Evolutionary conservation across 1,139 yeast species (phyloP).

Genomic region (Kurtzmaniella quercitrusa): DNA sequence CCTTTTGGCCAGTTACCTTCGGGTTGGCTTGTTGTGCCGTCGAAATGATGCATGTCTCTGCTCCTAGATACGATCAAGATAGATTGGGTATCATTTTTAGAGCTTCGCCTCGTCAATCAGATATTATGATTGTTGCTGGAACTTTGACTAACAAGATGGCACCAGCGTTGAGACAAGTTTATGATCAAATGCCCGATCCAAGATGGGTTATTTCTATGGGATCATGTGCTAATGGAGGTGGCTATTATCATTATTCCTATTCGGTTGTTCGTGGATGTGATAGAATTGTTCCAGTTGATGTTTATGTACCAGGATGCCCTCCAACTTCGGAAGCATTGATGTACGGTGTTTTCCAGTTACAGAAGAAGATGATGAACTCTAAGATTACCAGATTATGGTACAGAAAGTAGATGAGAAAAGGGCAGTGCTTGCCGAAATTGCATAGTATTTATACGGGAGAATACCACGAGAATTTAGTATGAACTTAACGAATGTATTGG

Average conservation of each 20-base stretch:
- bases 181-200: conserved; percentile 94
- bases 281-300: conserved; percentile 83
- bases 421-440: neutral
- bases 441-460: conserved; percentile 1
- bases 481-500: too few species aligned
- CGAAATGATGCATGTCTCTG: conserved; percentile 93
- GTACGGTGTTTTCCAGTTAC: conserved; percentile 87
- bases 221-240: conserved; percentile 93
- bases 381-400: conserved; percentile 85
- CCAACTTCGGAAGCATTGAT: conserved; percentile 88
- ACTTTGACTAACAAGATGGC: conserved; percentile 93
- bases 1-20: conserved; percentile 92
- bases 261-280: conserved; percentile 90
- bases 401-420: conserved; percentile 48
- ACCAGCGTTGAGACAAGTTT: conserved; percentile 87
- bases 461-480: neutral
- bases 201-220: conserved; percentile 93
- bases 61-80: conserved; percentile 92
- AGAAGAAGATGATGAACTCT: conserved; percentile 82
- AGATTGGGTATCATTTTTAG: conserved; percentile 91
- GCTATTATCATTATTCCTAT: conserved; percentile 87
- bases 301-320: conserved; percentile 91
- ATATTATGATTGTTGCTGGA: conserved; percentile 92
- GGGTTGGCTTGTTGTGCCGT: conserved; percentile 93
- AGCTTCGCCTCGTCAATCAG: conserved; percentile 92